Evolutionary conservation across 129 eudicot genomes (phyloP), one percentile per base, ranked within the genome.

Genomic region (Mikania micrantha): DNA sequence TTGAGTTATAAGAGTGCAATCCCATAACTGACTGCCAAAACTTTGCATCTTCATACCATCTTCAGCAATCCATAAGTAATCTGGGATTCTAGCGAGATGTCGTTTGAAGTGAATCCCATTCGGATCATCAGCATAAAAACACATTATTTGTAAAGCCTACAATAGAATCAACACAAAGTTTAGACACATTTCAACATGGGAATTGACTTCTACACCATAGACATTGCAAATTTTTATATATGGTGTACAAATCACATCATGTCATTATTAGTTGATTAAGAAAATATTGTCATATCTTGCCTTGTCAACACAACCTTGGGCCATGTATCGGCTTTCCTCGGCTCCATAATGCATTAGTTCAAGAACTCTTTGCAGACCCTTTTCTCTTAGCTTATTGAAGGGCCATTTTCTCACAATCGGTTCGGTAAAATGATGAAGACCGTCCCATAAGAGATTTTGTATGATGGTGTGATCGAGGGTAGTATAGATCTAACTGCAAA

Each of bases 11-110:
- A 88, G 79, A 70, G 74, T 34, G 36, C 87, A 80, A 62, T 88
- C 96, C 96, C 96, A 88, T 0, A 85, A 15, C 24, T 88, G 96
- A 71, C 96, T 85, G n/a, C 96, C 93, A 74, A 77, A 88, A 60
- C 84, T 81, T 81, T 88, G 96, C 90, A 81, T 71, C 54, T 76
- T 85, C 92, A 88, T 85, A 41, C 96, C 96, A 78, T 88, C 96
- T 49, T 88, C 93, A 0, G 96, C 89, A 28, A 88, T 41, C 96
- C 96, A 88, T 13, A 83, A 50, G 76, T 70, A 85, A 69, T 88
- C 93, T 0, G 90, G 90, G 31, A 88, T 70, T 68, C 96, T 77
- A n/a, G 96, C 90, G 12, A 85, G 79, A 49, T 85, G 93, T 64
- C 58, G 74, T 60, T 88, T 85, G 49, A 81, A 83, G 39, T 83